phyloP scores from a whole-genome alignment of 2,329 filamentous ascomycete species.

The Purpureocillium lavendulum region DNA sequence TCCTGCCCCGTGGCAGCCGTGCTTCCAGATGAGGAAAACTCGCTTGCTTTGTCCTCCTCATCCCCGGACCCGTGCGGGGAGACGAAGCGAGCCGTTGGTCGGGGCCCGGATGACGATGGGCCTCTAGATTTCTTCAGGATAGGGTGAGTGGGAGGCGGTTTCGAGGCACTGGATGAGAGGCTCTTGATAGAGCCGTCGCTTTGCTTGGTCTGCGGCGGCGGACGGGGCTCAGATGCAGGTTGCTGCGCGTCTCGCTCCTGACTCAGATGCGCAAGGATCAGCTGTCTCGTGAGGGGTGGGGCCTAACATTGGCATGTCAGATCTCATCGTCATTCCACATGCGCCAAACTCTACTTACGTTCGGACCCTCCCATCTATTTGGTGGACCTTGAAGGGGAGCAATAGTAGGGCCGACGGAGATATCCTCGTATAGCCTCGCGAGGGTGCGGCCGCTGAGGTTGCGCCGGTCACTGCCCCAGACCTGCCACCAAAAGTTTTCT shows the following conservation, averaged over 20 bases:
- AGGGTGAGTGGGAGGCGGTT: conserved; percentile 42
- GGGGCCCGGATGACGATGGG: conserved; percentile 42
- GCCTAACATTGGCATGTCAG: conserved; percentile 11
- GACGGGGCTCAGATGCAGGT: conserved; percentile 6
- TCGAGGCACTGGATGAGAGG: conserved; percentile 32
- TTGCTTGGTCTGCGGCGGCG: conserved; percentile 8
- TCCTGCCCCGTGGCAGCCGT: conserved; percentile 23
- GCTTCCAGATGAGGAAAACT: conserved; percentile 32
- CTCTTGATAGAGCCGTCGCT: conserved; percentile 13
- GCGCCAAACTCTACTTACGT: conserved; percentile 25
- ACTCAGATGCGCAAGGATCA: conserved; percentile 15
- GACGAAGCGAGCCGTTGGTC: conserved; percentile 53
- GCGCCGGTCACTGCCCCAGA: conserved; percentile 51
- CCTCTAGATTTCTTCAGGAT: conserved; percentile 53
- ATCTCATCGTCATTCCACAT: neutral
- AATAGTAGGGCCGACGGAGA: conserved; percentile 49
- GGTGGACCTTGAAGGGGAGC: conserved; percentile 45
- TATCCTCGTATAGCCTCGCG: conserved; percentile 47
- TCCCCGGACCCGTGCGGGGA: conserved; percentile 43
- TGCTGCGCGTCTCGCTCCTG: conserved; percentile 7
- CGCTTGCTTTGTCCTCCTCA: conserved; percentile 23
- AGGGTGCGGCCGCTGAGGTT: conserved; percentile 43
- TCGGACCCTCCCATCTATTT: conserved; percentile 43
- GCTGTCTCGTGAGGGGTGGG: conserved; percentile 18
- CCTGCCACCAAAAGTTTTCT: conserved; percentile 60